Conservation (phyloP, 1,284 basidiomycete genomes). For the Coriolopsis trogii region DNA sequence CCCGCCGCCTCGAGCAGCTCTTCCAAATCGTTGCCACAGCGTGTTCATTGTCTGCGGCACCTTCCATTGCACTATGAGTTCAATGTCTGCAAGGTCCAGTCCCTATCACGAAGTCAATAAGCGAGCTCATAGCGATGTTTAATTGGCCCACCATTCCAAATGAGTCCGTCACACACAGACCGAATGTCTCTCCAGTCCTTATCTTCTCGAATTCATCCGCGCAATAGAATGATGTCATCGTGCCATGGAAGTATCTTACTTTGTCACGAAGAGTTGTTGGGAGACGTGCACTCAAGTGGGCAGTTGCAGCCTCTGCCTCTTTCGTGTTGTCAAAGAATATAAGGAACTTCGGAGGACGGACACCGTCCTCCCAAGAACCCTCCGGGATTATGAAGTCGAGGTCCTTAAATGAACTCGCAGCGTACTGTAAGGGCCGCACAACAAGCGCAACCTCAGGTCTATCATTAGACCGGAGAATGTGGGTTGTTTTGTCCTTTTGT, state of each 20-base stretch:
- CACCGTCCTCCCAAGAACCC: constrained; percentile 3
- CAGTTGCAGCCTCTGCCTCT: constrained; percentile 25
- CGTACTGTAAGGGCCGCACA: constrained; percentile 30
- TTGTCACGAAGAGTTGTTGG: constrained; percentile 23
- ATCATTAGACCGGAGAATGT: constrained; percentile 32
- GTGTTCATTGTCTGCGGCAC: constrained; percentile 8
- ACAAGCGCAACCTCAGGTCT: constrained; percentile 34
- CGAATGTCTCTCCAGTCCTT: constrained; percentile 16
- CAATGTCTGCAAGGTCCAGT: constrained; percentile 35
- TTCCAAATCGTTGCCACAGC: constrained; percentile 21
- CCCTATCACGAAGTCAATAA: constrained; percentile 27
- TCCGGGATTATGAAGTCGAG: constrained; percentile 34
- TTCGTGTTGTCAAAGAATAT: constrained; percentile 34
- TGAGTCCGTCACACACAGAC: constrained; percentile 29
- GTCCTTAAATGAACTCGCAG: constrained; percentile 31
- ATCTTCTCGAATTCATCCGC: constrained; percentile 19
- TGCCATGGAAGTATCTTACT: constrained; percentile 33
- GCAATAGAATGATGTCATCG: constrained; percentile 30
- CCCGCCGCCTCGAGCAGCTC: constrained; percentile 10
- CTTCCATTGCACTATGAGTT: constrained; percentile 37
- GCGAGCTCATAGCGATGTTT: background rate
- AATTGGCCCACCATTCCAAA: constrained; percentile 35
- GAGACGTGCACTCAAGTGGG: constrained; percentile 21
- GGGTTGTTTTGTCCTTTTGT: background rate
- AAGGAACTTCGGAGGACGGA: constrained; percentile 27